Base-by-base conservation (phyloP, 768 basidiomycete genomes). In the Austroboletus eburneus region DNA sequence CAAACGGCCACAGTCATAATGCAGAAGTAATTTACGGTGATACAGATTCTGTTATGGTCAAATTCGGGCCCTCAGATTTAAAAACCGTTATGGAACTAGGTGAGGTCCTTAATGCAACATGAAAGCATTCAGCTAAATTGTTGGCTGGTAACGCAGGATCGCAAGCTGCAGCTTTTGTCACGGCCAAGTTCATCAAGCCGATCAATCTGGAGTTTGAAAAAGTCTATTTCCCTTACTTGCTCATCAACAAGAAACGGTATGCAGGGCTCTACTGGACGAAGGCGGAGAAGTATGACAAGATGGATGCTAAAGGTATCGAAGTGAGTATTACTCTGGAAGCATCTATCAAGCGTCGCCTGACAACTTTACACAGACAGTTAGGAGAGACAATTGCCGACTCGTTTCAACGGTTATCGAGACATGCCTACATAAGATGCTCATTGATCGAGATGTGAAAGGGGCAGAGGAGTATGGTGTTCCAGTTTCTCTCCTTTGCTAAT, bases 141-240 rank as follows among this genome's bases (percentile, higher is more conserved):
- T 27, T 25, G n/a, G 18, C 13, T 16, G 38, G 20, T 40, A 24
- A 48, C 29, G 17, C 55, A 95, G 93, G 94, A 32, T 81, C 83
- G 33, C 89, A 97, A 70, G 96, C 96, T 2, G 96, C 96, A 1
- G 82, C 89, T 14, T 76, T 90, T 14, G 95, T 99, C 16, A 93
- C 96, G 0, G 64, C 76, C 34, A 91, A 92, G 65, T 99, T 99
- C 64, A 72, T 93, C 57, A 85, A 87, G 59, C 96, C 95, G 0
- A 98, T 98, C 73, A 98, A 98, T 66, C 81, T 99, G 22, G 95
- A 99, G 67, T 99, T 99, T 69, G 96, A 99, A 64, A 98, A 99
- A 65, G 94, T 98, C 5, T 99, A 99, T 69, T 98, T 88, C 65
- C 96, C 96, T 5, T 99, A 98, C 67, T 69, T 99, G 44, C 83